Evolutionary conservation across 2,329 filamentous ascomycete species (phyloP).

Genomic region (Lizonia empirigonia): DNA sequence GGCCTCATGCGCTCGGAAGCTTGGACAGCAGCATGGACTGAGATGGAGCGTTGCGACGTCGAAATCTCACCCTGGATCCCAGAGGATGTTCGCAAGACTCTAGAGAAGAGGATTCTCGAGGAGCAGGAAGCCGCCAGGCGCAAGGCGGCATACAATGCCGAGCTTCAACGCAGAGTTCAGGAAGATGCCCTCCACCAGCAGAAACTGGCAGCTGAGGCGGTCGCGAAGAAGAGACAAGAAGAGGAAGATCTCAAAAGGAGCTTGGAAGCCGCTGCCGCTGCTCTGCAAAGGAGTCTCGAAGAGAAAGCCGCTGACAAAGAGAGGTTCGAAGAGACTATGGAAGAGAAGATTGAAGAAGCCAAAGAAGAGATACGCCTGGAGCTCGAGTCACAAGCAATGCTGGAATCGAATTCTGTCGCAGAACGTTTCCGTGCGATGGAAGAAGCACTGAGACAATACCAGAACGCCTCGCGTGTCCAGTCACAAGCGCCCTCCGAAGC

Average conservation of each 20-base stretch:
- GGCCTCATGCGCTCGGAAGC: slow-evolving; percentile 90
- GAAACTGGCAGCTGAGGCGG: slow-evolving; percentile 35
- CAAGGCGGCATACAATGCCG: slow-evolving; percentile 38
- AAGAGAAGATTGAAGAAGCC: slow-evolving; percentile 39
- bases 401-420: slow-evolving; percentile 36
- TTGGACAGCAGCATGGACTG: slow-evolving; percentile 92
- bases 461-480: slow-evolving; percentile 13
- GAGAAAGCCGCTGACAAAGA: slow-evolving; percentile 37
- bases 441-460: slow-evolving; percentile 31
- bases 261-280: slow-evolving; percentile 36
- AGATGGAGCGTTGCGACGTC: slow-evolving; percentile 98
- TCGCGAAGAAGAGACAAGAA: slow-evolving; percentile 31
- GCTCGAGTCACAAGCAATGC: slow-evolving; percentile 36
- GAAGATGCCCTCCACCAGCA: slow-evolving; percentile 40
- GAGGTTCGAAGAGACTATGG: slow-evolving; percentile 33
- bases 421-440: slow-evolving; percentile 41
- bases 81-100: slow-evolving; percentile 61
- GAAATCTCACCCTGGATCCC: slow-evolving; percentile 81
- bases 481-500: slow-evolving; percentile 17
- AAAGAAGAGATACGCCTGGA: slow-evolving; percentile 43
- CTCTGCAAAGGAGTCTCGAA: slow-evolving; percentile 33
- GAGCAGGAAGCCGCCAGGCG: slow-evolving; percentile 42
- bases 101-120: slow-evolving; percentile 60
- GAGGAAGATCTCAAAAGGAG: slow-evolving; percentile 36
- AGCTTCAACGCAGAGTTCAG: slow-evolving; percentile 40